Conservation (phyloP, 1,284 basidiomycete genomes). For the Golubevia pallescens region DNA sequence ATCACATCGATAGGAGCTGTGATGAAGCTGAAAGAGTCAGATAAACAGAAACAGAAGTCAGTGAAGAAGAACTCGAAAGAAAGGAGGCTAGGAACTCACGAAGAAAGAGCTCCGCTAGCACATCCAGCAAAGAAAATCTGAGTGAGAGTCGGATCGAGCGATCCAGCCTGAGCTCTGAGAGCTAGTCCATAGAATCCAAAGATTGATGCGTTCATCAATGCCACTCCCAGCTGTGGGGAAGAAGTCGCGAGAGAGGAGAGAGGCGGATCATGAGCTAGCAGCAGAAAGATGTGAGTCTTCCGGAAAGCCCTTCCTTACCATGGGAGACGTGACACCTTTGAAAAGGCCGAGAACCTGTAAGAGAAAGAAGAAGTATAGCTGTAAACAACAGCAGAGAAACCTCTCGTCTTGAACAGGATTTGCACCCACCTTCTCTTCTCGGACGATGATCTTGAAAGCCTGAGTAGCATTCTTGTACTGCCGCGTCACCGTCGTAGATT, state of each 20-base stretch:
- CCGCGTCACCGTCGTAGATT: not conserved
- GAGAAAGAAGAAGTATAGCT: constrained; percentile 23
- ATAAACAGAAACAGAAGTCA: not conserved
- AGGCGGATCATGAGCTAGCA: not conserved
- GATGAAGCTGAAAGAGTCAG: constrained; percentile 24
- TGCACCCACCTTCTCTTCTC: constrained; percentile 24
- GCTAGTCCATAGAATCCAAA: constrained; percentile 45
- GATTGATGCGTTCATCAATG: constrained; percentile 57
- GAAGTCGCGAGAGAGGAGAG: constrained; percentile 6
- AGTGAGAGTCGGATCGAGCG: constrained; percentile 10
- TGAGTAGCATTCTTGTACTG: constrained; percentile 34
- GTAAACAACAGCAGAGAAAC: not conserved
- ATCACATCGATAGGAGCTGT: constrained; percentile 50
- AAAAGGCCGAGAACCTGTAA: constrained; percentile 12
- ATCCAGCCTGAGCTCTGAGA: constrained; percentile 19
- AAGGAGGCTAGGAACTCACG: constrained; percentile 7
- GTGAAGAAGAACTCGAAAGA: not conserved
- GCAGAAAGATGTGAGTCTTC: not conserved
- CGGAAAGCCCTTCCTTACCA: not conserved
- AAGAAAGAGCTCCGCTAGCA: constrained; percentile 30
- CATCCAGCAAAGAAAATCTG: constrained; percentile 45
- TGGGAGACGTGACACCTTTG: constrained; percentile 37
- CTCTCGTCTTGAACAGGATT: not conserved
- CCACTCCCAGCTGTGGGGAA: constrained; percentile 43
- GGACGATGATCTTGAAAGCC: constrained; percentile 43